Base-by-base conservation (phyloP, 495 filamentous ascomycete genomes). In the Viridothelium virens region DNA sequence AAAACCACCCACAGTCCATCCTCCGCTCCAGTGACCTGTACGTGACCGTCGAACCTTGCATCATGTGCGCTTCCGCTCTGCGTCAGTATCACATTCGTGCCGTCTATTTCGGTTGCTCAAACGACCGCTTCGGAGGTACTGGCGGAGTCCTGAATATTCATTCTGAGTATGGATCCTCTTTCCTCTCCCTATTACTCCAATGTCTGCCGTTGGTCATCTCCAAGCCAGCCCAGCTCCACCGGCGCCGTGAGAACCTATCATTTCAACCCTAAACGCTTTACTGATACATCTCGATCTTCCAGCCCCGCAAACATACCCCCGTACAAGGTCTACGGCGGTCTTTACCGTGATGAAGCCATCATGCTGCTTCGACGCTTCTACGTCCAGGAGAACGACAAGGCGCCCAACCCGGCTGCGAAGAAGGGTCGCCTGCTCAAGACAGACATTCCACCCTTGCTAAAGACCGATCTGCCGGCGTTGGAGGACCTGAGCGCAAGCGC, bases 51-150 rank as follows among this genome's bases (percentile, higher is more conserved):
- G 94, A 98, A 74, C 94, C 94, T 1, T 98, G 94, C 74, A 87
- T 98, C 71, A 98, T 98, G 94, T 98, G 94, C 73, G 93, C 94
- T 2, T 91, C 91, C n/a, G 83, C 92, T 37, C 82, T 98, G 38
- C 86, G 89, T 38, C 95, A 97, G 74, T 85, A 91, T 63, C 81
- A 83, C 5, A 88, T 98, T 72, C 82, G 87, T 64, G 85, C 83
- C 63, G 94, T 97, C 2, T 97, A 90, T 76, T 97, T 90, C 75
- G 95, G 94, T n/a, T 95, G 91, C 66, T 81, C 86, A 59, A 98
- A 98, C 78, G 94, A 97, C 71, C 87, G 93, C 56, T 98, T 98
- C 79, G 94, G 94, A 16, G 94, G 94, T 38, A 95, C 90, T 53
- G 94, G 95, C 6, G 92, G 94, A 44, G 93, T 97, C 1, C 82